Conservation (phyloP, 768 basidiomycete genomes). For the Boletellus ananiceps region DNA sequence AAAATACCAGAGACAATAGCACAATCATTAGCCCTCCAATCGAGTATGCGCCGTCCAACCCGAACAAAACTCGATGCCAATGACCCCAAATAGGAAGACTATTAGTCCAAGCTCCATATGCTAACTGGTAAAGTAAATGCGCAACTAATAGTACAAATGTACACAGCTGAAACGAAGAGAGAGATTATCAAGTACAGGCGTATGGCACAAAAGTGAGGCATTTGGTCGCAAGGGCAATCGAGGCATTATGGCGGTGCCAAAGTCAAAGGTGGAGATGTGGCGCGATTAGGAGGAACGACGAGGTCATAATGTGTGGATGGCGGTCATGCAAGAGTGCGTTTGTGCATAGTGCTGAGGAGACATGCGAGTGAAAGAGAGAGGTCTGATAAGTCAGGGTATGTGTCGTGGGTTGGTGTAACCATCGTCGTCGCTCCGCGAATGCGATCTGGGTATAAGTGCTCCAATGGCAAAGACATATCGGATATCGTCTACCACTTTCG, state of each 20-base stretch:
- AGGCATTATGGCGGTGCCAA: slow-evolving; percentile 15
- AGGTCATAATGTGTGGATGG: slow-evolving; percentile 27
- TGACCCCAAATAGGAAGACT: slow-evolving; percentile 21
- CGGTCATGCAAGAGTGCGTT: slow-evolving; percentile 25
- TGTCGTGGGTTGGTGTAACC: slow-evolving; percentile 31
- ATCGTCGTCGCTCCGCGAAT: slow-evolving; percentile 24
- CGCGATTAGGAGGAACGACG: slow-evolving; percentile 31
- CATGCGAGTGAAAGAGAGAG: slow-evolving; percentile 16
- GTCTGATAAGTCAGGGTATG: slow-evolving; percentile 36
- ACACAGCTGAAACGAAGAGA: slow-evolving; percentile 21
- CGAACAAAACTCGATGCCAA: slow-evolving; percentile 28
- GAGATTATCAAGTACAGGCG: slow-evolving; percentile 31
- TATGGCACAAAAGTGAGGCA: slow-evolving; percentile 28
- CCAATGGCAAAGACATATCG: slow-evolving; percentile 8
- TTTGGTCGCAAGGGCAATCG: slow-evolving; percentile 4
- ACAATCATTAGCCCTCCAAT: slow-evolving; percentile 30
- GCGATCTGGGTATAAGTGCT: slow-evolving; percentile 28
- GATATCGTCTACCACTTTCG: slow-evolving; percentile 25
- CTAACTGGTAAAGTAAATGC: slow-evolving; percentile 34
- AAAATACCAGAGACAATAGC: slow-evolving; percentile 17
- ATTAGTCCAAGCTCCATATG: slow-evolving; percentile 34
- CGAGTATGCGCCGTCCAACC: slow-evolving; percentile 28
- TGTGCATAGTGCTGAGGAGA: slow-evolving; percentile 19
- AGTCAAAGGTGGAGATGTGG: slow-evolving; percentile 18
- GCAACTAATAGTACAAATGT: slow-evolving; percentile 32